Evolutionary conservation across 2,329 filamentous ascomycete species (phyloP).

Genomic region (Pleurostoma richardsiae): DNA sequence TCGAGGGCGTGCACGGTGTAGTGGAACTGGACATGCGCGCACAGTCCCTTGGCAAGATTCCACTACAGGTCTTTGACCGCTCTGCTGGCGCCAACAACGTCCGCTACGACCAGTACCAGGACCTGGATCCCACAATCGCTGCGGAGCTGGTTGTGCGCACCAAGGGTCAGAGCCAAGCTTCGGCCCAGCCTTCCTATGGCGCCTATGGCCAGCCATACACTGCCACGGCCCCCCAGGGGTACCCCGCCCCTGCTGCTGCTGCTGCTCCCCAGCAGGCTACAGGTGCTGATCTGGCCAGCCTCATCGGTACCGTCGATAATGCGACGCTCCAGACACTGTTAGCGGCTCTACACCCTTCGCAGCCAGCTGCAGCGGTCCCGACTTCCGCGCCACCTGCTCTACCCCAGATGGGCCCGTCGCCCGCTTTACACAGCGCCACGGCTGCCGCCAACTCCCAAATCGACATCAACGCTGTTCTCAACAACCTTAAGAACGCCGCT

Average conservation of each 20-base stretch:
- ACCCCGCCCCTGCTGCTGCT: constrained; percentile 17
- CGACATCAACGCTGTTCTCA: constrained; percentile 42
- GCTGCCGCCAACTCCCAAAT: constrained; percentile 23
- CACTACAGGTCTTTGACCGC: constrained; percentile 81
- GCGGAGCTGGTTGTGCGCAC: constrained; percentile 75
- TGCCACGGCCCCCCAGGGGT: constrained; percentile 14
- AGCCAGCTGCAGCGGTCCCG: constrained; percentile 7
- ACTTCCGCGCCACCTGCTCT: constrained; percentile 3
- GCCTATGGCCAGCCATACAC: constrained; percentile 11
- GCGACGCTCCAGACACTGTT: constrained; percentile 67
- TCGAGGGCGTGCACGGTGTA: constrained; percentile 85
- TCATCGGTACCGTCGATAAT: constrained; percentile 65
- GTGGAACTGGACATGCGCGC: constrained; percentile 68
- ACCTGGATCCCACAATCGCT: constrained; percentile 72
- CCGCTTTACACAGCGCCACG: constrained; percentile 4
- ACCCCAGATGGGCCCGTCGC: constrained; percentile 9
- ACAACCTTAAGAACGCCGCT: constrained; percentile 25
- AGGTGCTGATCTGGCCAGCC: constrained; percentile 49
- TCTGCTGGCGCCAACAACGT: constrained; percentile 69
- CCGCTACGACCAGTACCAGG: constrained; percentile 81
- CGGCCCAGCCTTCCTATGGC: constrained; percentile 23
- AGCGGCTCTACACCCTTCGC: constrained; percentile 43
- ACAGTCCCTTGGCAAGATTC: constrained; percentile 68
- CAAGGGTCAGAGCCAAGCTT: constrained; percentile 39
- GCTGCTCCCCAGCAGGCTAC: constrained; percentile 17